A percentile compares a stretch with the other conserved stretches of the same genome.
Evolutionary conservation across 805 yeast genomes (phyloP).

Genomic region (Hanseniaspora nectarophila): DNA sequence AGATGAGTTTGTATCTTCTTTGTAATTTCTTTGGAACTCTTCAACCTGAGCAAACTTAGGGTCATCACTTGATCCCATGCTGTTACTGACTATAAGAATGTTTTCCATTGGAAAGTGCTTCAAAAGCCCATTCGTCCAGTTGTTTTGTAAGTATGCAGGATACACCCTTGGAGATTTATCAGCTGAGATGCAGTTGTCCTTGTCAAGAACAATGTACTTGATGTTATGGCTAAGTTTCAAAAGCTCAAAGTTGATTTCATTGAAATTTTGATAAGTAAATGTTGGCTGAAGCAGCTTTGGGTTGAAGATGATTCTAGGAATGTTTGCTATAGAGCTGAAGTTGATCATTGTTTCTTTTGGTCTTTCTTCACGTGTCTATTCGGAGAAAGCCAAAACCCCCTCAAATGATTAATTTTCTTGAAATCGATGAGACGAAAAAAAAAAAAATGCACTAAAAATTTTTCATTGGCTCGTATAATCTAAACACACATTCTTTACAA

Average conservation of each 20-base stretch:
- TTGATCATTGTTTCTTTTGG: constrained; percentile 29
- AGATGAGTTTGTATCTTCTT: constrained; percentile 38
- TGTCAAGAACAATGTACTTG: constrained; percentile 75
- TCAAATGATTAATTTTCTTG: no score
- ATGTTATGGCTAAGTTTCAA: constrained; percentile 29
- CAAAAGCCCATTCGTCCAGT: constrained; percentile 43
- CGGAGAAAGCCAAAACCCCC: no score
- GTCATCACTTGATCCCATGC: constrained; percentile 86
- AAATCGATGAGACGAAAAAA: not conserved
- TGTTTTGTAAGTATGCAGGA: constrained; percentile 45
- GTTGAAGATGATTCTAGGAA: constrained; percentile 42
- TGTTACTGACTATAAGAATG: constrained; percentile 72
- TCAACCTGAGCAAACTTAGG: constrained; percentile 26
- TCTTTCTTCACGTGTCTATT: no score
- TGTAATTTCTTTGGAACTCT: constrained; percentile 38
- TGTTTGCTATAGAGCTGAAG: constrained; percentile 65
- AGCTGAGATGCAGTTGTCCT: constrained; percentile 88
- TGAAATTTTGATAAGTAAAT: constrained; percentile 42
- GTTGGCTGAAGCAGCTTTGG: constrained; percentile 69
- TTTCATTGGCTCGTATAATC: no score
- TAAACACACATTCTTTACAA: no score
- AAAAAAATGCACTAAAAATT: not conserved
- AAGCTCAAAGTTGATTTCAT: constrained; percentile 35
- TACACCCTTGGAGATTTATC: constrained; percentile 71
- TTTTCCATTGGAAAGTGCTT: constrained; percentile 37